Base-by-base conservation (phyloP, 2,329 filamentous ascomycete species). In the Fusarium humuli region DNA sequence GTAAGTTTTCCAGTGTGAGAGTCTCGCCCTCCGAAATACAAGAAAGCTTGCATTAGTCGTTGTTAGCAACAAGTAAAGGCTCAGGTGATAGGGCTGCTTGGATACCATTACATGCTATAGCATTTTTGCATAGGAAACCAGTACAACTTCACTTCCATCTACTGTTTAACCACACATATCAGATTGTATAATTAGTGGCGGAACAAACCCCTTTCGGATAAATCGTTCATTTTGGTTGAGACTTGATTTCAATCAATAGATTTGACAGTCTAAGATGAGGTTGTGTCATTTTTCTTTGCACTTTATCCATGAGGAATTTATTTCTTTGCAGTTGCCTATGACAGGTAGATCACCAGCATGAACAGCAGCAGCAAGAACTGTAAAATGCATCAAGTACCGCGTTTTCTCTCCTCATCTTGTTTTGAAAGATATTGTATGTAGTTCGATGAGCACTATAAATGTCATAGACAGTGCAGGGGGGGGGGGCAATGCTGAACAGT, bases 71-170 rank as follows among this genome's bases (percentile, higher is more conserved):
- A n/a, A 7, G 6, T n/a, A n/a, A 6, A n/a, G 10, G 6, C 5
- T 37, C 10, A n/a, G 6, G 6, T 7, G 2, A n/a, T 37, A 37
- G 18, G 5, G 10, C 2, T n/a, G 1, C 3, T n/a, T 37, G 10
- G 11, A 6, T 4, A 2, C 10, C 34, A 37, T 37, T 7, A 3
- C 6, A n/a, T 12, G 6, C 18, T n/a, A n/a, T 12, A 7, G 18
- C 34, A 37, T 16, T 18, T 37, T 18, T 11, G 5, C 32, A 6
- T 18, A 6, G 5, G 9, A 34, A 34, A 14, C 29, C 5, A 37
- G 16, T 18, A 37, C 16, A 37, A 6, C 16, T 37, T 37, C 32
- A 18, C 16, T 5, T 37, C 16, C 16, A 3, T n/a, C 9, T 18
- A 11, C 9, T 18, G 5, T 3, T 11, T 5, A 37, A 37, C 32